Evolutionary conservation across 306 rosid genomes (phyloP).

Genomic region (Crataegus laevigata): DNA sequence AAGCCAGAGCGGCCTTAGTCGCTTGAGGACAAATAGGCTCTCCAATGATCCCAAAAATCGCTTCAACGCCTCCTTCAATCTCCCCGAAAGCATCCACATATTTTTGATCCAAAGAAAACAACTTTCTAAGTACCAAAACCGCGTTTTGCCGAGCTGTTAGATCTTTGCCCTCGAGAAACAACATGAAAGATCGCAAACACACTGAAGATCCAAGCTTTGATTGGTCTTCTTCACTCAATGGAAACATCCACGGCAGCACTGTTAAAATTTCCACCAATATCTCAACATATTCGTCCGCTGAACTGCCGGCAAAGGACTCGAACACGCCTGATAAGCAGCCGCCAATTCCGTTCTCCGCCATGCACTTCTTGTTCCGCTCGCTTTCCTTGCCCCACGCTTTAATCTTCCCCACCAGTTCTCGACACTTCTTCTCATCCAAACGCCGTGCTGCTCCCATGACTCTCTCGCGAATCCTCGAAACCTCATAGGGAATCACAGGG

Average conservation of each 20-base stretch:
- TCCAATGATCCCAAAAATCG: constrained; percentile 41
- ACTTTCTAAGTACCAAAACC: constrained; percentile 48
- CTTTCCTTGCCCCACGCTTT: constrained; percentile 73
- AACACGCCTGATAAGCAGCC: constrained; percentile 34
- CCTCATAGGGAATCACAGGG: constrained; percentile 43
- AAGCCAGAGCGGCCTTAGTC: constrained; percentile 55
- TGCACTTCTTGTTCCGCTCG: constrained; percentile 59
- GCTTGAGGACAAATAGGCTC: constrained; percentile 39
- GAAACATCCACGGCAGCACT: constrained; percentile 46
- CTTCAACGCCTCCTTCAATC: constrained; percentile 47
- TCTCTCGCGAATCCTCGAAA: constrained; percentile 33
- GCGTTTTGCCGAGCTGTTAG: constrained; percentile 48
- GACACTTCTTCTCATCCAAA: constrained; percentile 31
- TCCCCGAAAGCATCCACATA: constrained; percentile 27
- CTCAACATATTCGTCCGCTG: constrained; percentile 15
- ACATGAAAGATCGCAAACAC: constrained; percentile 39
- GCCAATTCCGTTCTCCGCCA: constrained; percentile 38
- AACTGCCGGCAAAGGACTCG: constrained; percentile 36
- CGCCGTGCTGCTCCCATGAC: constrained; percentile 22
- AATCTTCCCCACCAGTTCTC: constrained; percentile 48
- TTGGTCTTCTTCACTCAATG: constrained; percentile 35
- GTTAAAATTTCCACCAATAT: constrained; percentile 50
- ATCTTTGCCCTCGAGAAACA: constrained; percentile 42
- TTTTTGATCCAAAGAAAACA: constrained; percentile 22
- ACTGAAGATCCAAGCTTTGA: constrained; percentile 32